phyloP scores from a whole-genome alignment of 805 yeast genomes.

The Myxozyma melibiosi region DNA sequence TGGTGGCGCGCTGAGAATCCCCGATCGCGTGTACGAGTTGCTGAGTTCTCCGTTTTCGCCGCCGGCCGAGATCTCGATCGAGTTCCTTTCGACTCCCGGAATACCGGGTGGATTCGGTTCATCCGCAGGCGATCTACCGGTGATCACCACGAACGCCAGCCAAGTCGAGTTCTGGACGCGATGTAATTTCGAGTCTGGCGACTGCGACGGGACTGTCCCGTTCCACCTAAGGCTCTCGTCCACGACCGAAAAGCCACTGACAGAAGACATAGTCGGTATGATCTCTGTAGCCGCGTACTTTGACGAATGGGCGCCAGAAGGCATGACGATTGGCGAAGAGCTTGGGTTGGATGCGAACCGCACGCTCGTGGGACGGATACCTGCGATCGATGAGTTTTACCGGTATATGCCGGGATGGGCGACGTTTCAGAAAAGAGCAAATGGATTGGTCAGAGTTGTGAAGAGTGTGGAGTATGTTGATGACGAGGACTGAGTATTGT shows the following conservation, averaged over 20 bases:
- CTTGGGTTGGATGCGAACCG: neutral
- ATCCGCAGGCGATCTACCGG: neutral
- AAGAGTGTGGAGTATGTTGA: constrained; percentile 46
- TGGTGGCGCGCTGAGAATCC: constrained; percentile 14
- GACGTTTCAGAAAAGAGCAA: constrained; percentile 60
- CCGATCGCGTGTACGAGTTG: constrained; percentile 1
- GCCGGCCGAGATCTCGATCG: neutral
- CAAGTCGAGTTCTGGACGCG: constrained; percentile 22
- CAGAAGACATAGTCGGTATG: constrained; percentile 1
- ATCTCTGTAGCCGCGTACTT: constrained; percentile 61
- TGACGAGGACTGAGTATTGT: constrained; percentile 58
- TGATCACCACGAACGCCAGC: neutral
- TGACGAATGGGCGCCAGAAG: constrained; percentile 62
- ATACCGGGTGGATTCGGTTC: neutral
- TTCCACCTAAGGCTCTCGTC: constrained; percentile 5
- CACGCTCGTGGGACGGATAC: constrained; percentile 51
- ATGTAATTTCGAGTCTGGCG: constrained; percentile 10
- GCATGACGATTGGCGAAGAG: neutral
- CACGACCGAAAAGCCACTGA: neutral
- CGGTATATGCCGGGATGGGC: constrained; percentile 68
- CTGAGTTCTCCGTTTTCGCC: neutral
- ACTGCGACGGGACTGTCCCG: constrained; percentile 16
- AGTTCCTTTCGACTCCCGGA: constrained; percentile 9
- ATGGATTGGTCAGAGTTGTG: constrained; percentile 67
- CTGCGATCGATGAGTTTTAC: constrained; percentile 71